Evolutionary conservation across 352 stramenopile species (phyloP).

Genomic region (Peronospora destructor): DNA sequence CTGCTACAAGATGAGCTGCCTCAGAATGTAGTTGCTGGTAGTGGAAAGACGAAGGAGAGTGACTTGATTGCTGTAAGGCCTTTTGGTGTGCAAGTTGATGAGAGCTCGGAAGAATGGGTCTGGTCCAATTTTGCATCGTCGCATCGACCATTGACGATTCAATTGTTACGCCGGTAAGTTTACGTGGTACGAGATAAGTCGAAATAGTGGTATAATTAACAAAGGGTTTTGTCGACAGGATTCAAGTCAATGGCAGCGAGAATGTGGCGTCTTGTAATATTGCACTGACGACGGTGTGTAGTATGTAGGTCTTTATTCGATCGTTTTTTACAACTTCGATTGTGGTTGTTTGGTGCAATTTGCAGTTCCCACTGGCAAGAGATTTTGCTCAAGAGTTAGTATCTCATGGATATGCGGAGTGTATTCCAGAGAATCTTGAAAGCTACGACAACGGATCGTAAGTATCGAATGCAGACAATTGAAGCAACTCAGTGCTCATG

Average conservation of each 20-base stretch:
- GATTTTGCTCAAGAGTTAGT: slow-evolving; percentile 63
- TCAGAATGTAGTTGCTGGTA: slow-evolving; percentile 10
- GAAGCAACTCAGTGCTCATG: background rate
- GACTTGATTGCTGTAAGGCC: slow-evolving; percentile 54
- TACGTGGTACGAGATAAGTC: background rate
- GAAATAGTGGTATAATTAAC: background rate
- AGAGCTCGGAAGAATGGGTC: slow-evolving; percentile 60
- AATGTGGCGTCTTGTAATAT: slow-evolving; percentile 54
- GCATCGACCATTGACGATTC: slow-evolving; percentile 53
- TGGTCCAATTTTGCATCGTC: slow-evolving; percentile 60
- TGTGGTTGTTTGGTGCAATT: background rate
- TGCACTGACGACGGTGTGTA: slow-evolving; percentile 36
- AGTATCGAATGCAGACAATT: slow-evolving; percentile 8
- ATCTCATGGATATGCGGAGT: slow-evolving; percentile 52
- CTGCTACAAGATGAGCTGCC: slow-evolving; percentile 57
- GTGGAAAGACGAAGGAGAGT: slow-evolving; percentile 6
- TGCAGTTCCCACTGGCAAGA: slow-evolving; percentile 37
- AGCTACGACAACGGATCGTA: slow-evolving; percentile 65
- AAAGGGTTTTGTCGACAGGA: slow-evolving; percentile 7
- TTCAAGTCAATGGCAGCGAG: slow-evolving; percentile 18
- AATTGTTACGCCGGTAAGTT: slow-evolving; percentile 50
- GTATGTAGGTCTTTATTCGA: background rate
- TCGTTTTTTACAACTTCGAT: background rate
- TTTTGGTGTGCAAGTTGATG: slow-evolving; percentile 70
- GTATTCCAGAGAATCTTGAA: slow-evolving; percentile 45